Evolutionary conservation across 192 early-diverging fungal species (phyloP).

Genomic region (Chytriomyces sp.): DNA sequence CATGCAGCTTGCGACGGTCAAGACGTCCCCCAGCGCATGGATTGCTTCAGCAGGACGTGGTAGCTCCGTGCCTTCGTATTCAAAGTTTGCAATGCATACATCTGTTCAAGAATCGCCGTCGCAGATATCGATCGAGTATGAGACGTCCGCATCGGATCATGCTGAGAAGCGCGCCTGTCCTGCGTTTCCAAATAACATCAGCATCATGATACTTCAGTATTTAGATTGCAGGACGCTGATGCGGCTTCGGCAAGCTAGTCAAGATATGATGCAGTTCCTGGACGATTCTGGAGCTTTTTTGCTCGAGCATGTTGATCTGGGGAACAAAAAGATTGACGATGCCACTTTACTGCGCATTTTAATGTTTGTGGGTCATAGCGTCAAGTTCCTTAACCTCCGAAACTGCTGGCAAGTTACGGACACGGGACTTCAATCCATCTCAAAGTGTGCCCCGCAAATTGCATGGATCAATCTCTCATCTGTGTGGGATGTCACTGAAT

Average conservation of each 20-base stretch:
- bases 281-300: slow-evolving; percentile 48
- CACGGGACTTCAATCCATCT: slow-evolving; percentile 52
- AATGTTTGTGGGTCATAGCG: slow-evolving; percentile 46
- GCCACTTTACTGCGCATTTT: slow-evolving; percentile 35
- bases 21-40: not conserved
- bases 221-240: slow-evolving; percentile 52
- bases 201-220: slow-evolving; percentile 37
- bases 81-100: not conserved
- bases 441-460: slow-evolving; percentile 42
- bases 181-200: not conserved
- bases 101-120: not conserved
- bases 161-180: not conserved
- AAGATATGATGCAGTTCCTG: slow-evolving; percentile 44
- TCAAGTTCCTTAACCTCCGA: slow-evolving; percentile 54
- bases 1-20: slow-evolving; percentile 52
- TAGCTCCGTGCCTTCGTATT: slow-evolving; percentile 31
- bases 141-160: too few species aligned
- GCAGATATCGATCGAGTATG: too few species aligned
- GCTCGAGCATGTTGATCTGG: slow-evolving; percentile 57
- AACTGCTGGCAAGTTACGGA: slow-evolving; percentile 76
- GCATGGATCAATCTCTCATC: slow-evolving; percentile 58
- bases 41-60: not conserved
- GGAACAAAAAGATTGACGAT: slow-evolving; percentile 66
- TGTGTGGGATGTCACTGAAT: slow-evolving; percentile 76
- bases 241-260: slow-evolving; percentile 48